These are phyloP conservation scores for Xylaria curta DNA, from an alignment of 495 filamentous ascomycete species.

Conservation along the genomic window DNA sequence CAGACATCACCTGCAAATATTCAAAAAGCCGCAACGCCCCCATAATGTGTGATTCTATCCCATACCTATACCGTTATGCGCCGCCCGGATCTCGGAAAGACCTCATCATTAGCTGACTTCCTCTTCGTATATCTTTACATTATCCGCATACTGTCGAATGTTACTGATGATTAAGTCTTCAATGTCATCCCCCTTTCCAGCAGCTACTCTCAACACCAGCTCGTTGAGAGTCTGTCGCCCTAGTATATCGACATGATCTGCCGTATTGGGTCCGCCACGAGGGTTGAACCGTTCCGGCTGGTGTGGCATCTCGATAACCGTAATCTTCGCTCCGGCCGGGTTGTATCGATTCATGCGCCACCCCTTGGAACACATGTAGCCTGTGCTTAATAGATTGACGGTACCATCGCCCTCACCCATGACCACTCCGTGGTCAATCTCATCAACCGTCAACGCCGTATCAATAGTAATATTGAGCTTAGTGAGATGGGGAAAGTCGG, in stretches of 20 bases:
- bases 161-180: constrained; percentile 77
- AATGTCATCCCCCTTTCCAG: constrained; percentile 83
- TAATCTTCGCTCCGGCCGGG: constrained; percentile 79
- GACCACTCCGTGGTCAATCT: constrained; percentile 84
- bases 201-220: constrained; percentile 83
- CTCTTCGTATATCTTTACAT: constrained; percentile 71
- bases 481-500: constrained; percentile 65
- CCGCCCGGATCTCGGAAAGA: not conserved
- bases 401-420: constrained; percentile 97
- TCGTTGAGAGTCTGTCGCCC: constrained; percentile 90
- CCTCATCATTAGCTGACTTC: constrained; percentile 2
- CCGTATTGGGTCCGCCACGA: constrained; percentile 91
- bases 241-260: constrained; percentile 96
- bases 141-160: constrained; percentile 80
- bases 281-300: constrained; percentile 93
- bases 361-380: constrained; percentile 95
- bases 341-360: constrained; percentile 96
- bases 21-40: constrained; percentile 18
- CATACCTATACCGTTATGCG: not conserved
- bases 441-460: constrained; percentile 69
- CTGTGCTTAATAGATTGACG: constrained; percentile 83
- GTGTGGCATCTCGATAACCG: constrained; percentile 93
- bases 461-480: constrained; percentile 90
- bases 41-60: not conserved
- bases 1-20: constrained; percentile 2